Base-by-base conservation (phyloP, 2,329 filamentous ascomycete genomes). In the Dothideomycetidae sp. region DNA sequence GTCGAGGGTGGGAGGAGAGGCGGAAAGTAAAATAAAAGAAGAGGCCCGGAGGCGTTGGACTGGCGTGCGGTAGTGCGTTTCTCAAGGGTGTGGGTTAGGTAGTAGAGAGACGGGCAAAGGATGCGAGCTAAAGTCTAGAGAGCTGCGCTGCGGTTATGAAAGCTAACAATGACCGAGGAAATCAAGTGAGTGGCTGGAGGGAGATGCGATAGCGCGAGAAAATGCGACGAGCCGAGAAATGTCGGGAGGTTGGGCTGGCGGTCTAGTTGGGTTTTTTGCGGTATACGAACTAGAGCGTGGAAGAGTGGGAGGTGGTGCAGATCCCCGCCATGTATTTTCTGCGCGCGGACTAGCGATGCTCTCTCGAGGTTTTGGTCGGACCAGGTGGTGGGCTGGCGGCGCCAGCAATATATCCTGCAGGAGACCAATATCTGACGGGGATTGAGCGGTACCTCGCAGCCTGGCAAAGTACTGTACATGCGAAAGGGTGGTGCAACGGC, bases 1-100 rank as follows among this genome's bases (percentile, higher is more conserved):
- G 40, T 42, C 42, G 39, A 37, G 33, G 44, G 42, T 43, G 38
- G 42, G 36, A 44, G 40, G 41, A 16, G 33, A 19, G 37, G 29
- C 31, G 31, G 26, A 29, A 21, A 10, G 23, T 13, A 33, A 43
- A 29, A 29, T 38, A 10, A 38, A 38, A 18, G 30, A 38, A 17
- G 26, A 31, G 36, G 36, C 21, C 21, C 36, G 17, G 12, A 29
- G 29, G 21, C 21, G 21, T 26, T n/a, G 21, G 21, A 26, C 21
- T n/a, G 21, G 21, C 21, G 21, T 26, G 21, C 21, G 21, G n/a
- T 26, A 26, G 21, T n/a, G 21, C n/a, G 21, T 7, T 26, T 26
- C 21, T 26, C 7, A 26, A 26, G 7, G n/a, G n/a, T n/a, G n/a
- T n/a, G n/a, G n/a, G n/a, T n/a, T n/a, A n/a, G n/a, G n/a, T n/a